A percentile compares a stretch with the other conserved stretches of the same genome.
Evolutionary conservation across 176 grass and related monocot genomes (phyloP).

Genomic region (Pharus latifolius): DNA sequence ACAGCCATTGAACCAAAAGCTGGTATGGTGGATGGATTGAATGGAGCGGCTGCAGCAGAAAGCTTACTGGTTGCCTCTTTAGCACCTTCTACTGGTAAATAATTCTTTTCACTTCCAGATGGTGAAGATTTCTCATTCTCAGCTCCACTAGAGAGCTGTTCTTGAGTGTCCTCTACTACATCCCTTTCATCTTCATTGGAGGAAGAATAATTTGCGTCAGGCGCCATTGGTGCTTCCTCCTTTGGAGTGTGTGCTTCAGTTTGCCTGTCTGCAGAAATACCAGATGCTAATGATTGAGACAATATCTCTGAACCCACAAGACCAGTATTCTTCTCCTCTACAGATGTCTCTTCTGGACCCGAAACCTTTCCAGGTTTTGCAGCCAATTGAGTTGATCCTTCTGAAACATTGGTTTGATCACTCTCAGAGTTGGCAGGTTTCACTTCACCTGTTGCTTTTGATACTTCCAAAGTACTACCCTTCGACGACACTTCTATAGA

Average conservation of each 20-base stretch:
- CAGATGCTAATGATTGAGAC: constrained; percentile 21
- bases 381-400: constrained; percentile 23
- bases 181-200: constrained; percentile 60
- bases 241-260: constrained; percentile 25
- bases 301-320: constrained; percentile 14
- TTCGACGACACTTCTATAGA: constrained; percentile 27
- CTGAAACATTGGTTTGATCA: neutral
- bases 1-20: constrained; percentile 81
- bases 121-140: constrained; percentile 68
- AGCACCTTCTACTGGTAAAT: constrained; percentile 18
- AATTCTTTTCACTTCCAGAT: constrained; percentile 51
- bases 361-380: constrained; percentile 14
- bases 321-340: neutral
- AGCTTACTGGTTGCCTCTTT: constrained; percentile 72
- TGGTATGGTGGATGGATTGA: constrained; percentile 76
- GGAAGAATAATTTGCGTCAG: constrained; percentile 45
- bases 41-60: constrained; percentile 86
- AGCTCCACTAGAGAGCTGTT: constrained; percentile 50
- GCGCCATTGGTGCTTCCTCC: constrained; percentile 27
- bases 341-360: constrained; percentile 18
- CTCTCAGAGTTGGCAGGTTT: constrained; percentile 15
- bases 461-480: constrained; percentile 17
- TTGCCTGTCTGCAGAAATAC: constrained; percentile 7
- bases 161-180: constrained; percentile 42
- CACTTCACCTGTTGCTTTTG: constrained; percentile 21